Conservation (phyloP, 371 early-diverging fungal species). For the Blakeslea trispora region DNA sequence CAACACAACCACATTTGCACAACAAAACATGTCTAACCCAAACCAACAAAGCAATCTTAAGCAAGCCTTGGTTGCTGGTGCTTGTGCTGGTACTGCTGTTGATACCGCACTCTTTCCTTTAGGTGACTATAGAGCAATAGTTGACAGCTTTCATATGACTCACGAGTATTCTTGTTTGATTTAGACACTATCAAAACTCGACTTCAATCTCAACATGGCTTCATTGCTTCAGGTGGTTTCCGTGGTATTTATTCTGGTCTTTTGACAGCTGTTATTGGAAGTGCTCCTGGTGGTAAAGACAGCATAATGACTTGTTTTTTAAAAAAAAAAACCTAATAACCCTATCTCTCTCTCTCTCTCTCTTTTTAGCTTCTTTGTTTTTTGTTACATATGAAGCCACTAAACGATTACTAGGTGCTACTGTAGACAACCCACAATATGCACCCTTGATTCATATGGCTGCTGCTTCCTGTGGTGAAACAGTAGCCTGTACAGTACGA, state of each 20-base stretch:
- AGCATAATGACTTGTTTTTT: too few species aligned
- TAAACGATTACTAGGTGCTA: slow-evolving; percentile 56
- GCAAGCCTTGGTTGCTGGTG: slow-evolving; percentile 72
- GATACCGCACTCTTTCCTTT: slow-evolving; percentile 90
- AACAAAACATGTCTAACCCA: too few species aligned
- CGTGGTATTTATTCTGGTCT: slow-evolving; percentile 90
- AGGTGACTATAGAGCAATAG: slow-evolving; percentile 25
- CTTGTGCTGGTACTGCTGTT: slow-evolving; percentile 81
- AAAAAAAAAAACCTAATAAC: slow-evolving; percentile 4
- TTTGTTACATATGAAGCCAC: slow-evolving; percentile 89
- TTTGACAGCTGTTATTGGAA: slow-evolving; percentile 90
- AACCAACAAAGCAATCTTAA: slow-evolving; percentile 38
- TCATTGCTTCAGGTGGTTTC: slow-evolving; percentile 89
- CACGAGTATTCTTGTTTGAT: background rate
- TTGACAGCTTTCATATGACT: background rate
- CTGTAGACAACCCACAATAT: slow-evolving; percentile 42
- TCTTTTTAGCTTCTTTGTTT: slow-evolving; percentile 79
- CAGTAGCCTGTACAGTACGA: slow-evolving; percentile 91
- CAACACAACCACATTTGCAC: too few species aligned
- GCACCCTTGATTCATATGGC: slow-evolving; percentile 81
- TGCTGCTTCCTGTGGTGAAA: slow-evolving; percentile 91
- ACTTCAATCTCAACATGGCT: slow-evolving; percentile 87
- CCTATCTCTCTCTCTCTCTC: background rate
- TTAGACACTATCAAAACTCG: slow-evolving; percentile 91
- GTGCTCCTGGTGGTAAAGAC: slow-evolving; percentile 87